Evolutionary conservation across 176 grass and related monocot species (phyloP).

Genomic region (Oryza glaberrima): DNA sequence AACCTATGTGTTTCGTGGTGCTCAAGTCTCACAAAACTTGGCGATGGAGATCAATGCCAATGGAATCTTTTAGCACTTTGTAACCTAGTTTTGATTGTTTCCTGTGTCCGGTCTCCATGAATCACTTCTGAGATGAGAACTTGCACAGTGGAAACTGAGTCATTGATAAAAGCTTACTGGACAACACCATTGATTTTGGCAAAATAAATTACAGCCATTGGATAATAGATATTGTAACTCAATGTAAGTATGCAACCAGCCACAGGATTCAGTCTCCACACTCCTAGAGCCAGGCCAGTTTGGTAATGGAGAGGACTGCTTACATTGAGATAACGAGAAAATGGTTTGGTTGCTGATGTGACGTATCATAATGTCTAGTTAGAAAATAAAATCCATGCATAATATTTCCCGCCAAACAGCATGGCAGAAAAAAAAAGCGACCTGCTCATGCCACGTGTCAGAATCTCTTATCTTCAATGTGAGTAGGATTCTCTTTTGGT

Average conservation of each 20-base stretch:
- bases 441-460: not conserved
- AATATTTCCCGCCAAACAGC: not conserved
- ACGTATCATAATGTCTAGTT: not conserved
- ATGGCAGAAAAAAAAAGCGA: not conserved
- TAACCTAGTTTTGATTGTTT: not conserved
- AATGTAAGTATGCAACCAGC: not conserved
- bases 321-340: not conserved
- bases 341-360: not conserved
- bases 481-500: not conserved
- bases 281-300: not conserved
- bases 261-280: not conserved
- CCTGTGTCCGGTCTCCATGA: not conserved
- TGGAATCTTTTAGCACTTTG: not conserved
- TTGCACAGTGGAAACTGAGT: not conserved
- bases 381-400: not conserved
- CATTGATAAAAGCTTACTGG: not conserved
- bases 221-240: not conserved
- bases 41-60: not conserved
- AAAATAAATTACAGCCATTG: not conserved
- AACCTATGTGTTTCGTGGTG: not conserved
- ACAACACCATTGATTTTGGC: not conserved
- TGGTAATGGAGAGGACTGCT: not conserved
- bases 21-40: not conserved
- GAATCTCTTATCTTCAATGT: not conserved
- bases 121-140: not conserved